Base-by-base conservation (phyloP, 2,329 filamentous ascomycete species). In the Gnomoniopsis smithogilvyi region DNA sequence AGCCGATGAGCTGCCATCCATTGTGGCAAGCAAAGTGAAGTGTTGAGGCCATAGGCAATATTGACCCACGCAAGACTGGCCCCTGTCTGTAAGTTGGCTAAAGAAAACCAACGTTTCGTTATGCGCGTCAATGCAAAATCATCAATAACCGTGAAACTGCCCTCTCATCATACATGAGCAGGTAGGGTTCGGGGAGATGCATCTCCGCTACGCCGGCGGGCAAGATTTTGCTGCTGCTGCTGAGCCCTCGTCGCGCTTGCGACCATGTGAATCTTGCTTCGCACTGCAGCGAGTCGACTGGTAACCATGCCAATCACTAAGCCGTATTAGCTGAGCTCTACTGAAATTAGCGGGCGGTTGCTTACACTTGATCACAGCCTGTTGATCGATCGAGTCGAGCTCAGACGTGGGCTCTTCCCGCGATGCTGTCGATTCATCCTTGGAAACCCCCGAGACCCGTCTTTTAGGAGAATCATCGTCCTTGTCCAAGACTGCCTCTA, bases 401-500 rank as follows among this genome's bases (percentile, higher is more conserved):
- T 79, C 81, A 63, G 73, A 81, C 67, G 71, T 69, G 17, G 65
- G 61, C 36, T 74, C 71, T 62, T 77, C 78, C 67, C 73, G 73
- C 67, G 73, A 71, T 67, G 71, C 65, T 74, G 72, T 73, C 66
- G 74, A 71, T 65, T 76, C 74, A 47, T 78, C 73, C 67, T 74
- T 76, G 45, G 76, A 73, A 51, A 76, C 73, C 57, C 71, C 64
- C 58, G 72, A 69, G 17, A 71, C 63, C 24, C 71, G 70, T 12
- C 74, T 71, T 65, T 75, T 76, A 19, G 73, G 70, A 0, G 76
- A 62, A 41, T 84, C 83, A 26, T 86, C 92, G 61, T 96, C 92
- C 50, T 83, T 88, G 67, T 99, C 95, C 59, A 99, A 76, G 3
- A 99, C 91, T 17, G 94, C 95, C 75, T 99, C 94, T 15, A 98